Percentiles rank a stretch among this genome's conserved stretches.
phyloP scores from a whole-genome alignment of 2,329 filamentous ascomycete species.

The Didymella keratinophila region DNA sequence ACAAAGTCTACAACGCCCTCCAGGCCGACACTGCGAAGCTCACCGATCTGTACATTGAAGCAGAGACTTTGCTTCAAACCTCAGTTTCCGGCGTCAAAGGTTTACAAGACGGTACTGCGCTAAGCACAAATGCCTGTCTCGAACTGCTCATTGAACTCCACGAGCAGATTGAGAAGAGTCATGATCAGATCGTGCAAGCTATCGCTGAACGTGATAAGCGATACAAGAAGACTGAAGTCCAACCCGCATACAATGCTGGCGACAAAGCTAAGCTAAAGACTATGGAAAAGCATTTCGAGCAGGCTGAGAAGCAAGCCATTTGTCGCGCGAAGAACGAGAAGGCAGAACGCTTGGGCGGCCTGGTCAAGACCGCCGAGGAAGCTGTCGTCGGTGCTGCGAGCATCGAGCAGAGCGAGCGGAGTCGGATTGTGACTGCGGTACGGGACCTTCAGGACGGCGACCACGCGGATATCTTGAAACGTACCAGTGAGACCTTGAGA shows the following conservation, averaged over 20 bases:
- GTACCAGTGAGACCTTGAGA: conserved; percentile 37
- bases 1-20: conserved; percentile 58
- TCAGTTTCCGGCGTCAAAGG: conserved; percentile 36
- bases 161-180: conserved; percentile 57
- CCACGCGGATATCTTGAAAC: conserved; percentile 31
- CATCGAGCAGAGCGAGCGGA: conserved; percentile 60
- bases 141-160: conserved; percentile 55
- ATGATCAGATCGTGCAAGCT: conserved; percentile 59
- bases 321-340: conserved; percentile 59
- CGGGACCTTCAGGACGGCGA: conserved; percentile 49
- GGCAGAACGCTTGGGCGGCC: conserved; percentile 58
- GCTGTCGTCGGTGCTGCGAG: conserved; percentile 60
- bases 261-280: conserved; percentile 60
- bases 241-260: conserved; percentile 60
- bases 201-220: conserved; percentile 62
- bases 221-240: conserved; percentile 63
- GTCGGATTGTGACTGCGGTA: conserved; percentile 56
- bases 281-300: conserved; percentile 55
- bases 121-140: conserved; percentile 35
- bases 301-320: conserved; percentile 60
- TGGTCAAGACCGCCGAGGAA: conserved; percentile 61
- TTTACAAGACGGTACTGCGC: conserved; percentile 25
- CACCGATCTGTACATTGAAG: conserved; percentile 55
- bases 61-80: conserved; percentile 36
- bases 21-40: conserved; percentile 60